Base-by-base conservation (phyloP, 805 yeast genomes). In the Starmera pachycereana region DNA sequence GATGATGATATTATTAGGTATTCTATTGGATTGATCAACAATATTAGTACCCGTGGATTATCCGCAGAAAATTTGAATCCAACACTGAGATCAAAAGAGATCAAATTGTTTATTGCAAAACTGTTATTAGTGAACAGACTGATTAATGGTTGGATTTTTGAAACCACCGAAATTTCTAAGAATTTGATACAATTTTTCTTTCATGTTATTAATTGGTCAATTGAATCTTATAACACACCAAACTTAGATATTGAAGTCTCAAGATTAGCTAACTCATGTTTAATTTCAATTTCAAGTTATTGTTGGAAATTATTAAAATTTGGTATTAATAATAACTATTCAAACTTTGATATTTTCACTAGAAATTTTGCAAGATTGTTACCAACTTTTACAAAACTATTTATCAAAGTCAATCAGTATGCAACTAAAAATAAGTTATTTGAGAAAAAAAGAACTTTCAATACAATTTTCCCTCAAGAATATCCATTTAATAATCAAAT, bases 401-500 rank as follows among this genome's bases (percentile, higher is more conserved):
- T 81, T 45, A 61, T 69, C 44, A 69, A 67, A 50, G 69, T 72
- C 51, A 69, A 76, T 60, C 71, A 69, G 49, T 68, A 56, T 64
- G 77, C 54, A 57, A 55, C 63, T 44, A 54, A 48, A 13, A 46
- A 51, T 22, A 53, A 51, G 12, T 63, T 66, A 39, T 72, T 74
- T 58, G 69, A 68, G 43, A 72, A 78, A 30, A 78, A 73, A 59
- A 71, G 86, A 61, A 69, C 76, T 0, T 82, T 79, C 52, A 78
- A 86, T 0, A 69, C 66, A 25, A 60, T 85, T 33, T 88, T 86
- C 63, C 95, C 92, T 8, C 66, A 68, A 27, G 57, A 61, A 12
- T 74, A 72, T 51, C 95, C 95, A 13, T 79, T 81, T 52, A 61
- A 62, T 37, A 79, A 76, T 34, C 52, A 68, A 28, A 76, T 89